phyloP scores from a whole-genome alignment of 2,329 filamentous ascomycete genomes.

The Ceratocystis lukuohia region DNA sequence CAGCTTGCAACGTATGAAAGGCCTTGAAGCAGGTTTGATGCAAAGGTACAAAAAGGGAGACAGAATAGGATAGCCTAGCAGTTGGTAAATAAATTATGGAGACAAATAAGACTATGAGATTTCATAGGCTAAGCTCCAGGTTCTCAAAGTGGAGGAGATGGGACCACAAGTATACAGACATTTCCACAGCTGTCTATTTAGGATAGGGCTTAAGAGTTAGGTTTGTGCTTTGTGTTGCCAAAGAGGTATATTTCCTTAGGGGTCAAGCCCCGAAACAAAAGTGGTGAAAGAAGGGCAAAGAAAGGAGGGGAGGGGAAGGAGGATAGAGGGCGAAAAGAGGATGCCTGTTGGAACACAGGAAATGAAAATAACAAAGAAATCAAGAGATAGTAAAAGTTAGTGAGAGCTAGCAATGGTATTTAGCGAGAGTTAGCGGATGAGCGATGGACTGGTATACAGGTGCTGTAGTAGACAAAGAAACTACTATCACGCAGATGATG shows the following conservation, averaged over 20 bases:
- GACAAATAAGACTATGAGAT: background rate
- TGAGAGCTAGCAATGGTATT: no score
- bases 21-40: background rate
- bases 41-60: background rate
- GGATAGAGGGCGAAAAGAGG: background rate
- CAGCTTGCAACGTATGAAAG: background rate
- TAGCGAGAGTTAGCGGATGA: no score
- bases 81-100: background rate
- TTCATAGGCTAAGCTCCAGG: background rate
- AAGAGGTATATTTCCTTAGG: background rate
- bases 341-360: background rate
- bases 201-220: slow-evolving; percentile 5
- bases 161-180: background rate
- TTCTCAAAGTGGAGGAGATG: background rate
- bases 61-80: background rate
- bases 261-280: background rate
- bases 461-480: background rate
- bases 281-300: background rate
- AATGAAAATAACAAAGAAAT: no score
- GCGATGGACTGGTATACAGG: no score
- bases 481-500: background rate
- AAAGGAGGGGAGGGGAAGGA: background rate
- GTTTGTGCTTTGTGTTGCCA: slow-evolving; percentile 2
- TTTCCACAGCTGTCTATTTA: background rate
- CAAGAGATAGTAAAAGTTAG: no score